Base-by-base conservation (phyloP, 306 rosid species). In the Castanopsis chinensis region DNA sequence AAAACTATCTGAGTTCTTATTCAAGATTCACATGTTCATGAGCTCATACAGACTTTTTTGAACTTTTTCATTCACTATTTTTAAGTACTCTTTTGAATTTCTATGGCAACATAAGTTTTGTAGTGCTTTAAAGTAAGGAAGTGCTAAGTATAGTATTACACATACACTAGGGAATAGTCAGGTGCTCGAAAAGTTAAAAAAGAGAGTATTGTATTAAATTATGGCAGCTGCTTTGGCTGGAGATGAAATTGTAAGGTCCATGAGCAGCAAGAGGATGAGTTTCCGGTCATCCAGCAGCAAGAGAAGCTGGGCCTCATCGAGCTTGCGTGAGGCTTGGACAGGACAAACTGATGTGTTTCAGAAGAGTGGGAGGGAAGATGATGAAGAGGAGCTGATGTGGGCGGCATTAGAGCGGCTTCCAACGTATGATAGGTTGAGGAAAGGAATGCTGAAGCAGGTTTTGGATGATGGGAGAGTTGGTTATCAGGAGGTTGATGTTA, bases 341-440 rank as follows among this genome's bases (percentile, higher is more conserved):
- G 76, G 71, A 15, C 17, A 41, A 3, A 75, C 61, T 55, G 76
- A 78, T 41, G 86, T 84, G 67, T 86, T 86, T 82, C 84, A 49
- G 61, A 80, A 79, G 17, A 93, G 88, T 4, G 74, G 80, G 14
- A 59, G 69, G 61, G 87, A 81, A 1, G 87, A 87, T 7, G 93
- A 91, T 45, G 96, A 92, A 53, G 95, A 90, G 35, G 92, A 91
- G 64, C 89, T 95, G 21, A 84, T 80, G 76, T 95, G 97, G 99
- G 99, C 98, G 0, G 91, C 99, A 5, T 82, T 92, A 20, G 94
- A 95, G 84, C 83, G 97, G 72, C 96, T 95, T 67, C 97, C 99
- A 1, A 92, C 99, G 1, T 95, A 87, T 79, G 98, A 92, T 11
- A 81, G 98, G 69, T 5, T 95, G 69, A 86, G 85, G 25, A 90